Base-by-base conservation (phyloP, 176 grass and related monocot species). In the Pontederia paniculata region DNA sequence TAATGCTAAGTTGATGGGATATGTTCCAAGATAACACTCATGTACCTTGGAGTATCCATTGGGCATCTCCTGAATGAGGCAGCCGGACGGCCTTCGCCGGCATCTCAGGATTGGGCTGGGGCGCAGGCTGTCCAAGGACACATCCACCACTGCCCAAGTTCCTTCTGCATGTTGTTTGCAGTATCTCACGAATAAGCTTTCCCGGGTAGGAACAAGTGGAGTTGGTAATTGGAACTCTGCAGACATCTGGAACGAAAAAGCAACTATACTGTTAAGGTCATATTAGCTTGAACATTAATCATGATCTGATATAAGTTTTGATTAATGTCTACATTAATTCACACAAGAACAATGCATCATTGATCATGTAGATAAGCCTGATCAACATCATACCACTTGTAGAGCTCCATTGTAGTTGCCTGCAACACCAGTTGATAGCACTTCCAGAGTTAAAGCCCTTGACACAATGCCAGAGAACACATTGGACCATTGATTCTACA, bases 31-130 rank as follows among this genome's bases (percentile, higher is more conserved):
- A n/a, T 8, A 2, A 9, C 6, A 5, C 10, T 57, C 22, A 1
- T 49, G 42, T 66, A 53, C 63, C 63, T 53, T 66, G 0, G 63
- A 66, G 49, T 66, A 66, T 41, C 63, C 63, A 66, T 66, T 66
- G 14, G 63, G 48, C 63, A 53, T 43, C 42, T 66, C 63, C 12
- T 66, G 63, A 66, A 66, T 66, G 3, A 66, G 16, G 63, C 63
- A 66, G 25, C 63, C 63, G 17, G 63, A 66, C 3, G 63, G 63
- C 63, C 63, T 66, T 66, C 63, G 50, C 22, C 63, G 48, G 16
- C 63, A 66, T 52, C 63, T 18, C 28, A 43, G 4, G 14, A 37
- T 17, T 0, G 49, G 20, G n/a, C 46, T 17, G 9, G 63, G 63
- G 15, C 63, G 63, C 9, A 66, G 52, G 48, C 23, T 66, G 23